Evolutionary conservation across 257 asterid species (phyloP), one percentile per base, ranked within the genome.

Genomic region (Lycium barbarum): DNA sequence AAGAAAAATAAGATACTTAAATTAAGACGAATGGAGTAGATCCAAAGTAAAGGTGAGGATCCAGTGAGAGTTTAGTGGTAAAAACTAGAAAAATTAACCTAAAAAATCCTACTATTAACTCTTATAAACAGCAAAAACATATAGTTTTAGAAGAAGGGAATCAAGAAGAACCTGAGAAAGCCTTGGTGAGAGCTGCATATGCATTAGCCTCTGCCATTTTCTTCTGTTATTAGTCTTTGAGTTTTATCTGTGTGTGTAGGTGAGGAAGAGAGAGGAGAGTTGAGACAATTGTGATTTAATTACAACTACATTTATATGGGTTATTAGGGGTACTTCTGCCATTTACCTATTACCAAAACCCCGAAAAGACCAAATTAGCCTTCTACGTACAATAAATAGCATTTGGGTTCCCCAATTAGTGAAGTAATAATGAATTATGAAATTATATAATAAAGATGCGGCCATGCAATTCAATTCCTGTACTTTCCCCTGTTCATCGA

Each of bases 181-280:
- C 93, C 74, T 73, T 92, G 89, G 90, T 87, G 84, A 94, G 94
- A 86, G 92, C 88, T 89, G 84, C 91, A 53, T 86, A 83, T 55
- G 91, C 94, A 80, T 91, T 91, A 17, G 93, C 86, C 45, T 88
- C 91, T 70, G 93, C 93, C 96, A 94, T 94, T 87, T 51, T 15
- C 20, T 66, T 66, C 0, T 2, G 9, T 66, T 55, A 0, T 58
- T 55, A 38, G 1, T 72, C 11, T 45, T 11, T 73, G 5, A 43
- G 36, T 10, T 45, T 45, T 72, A 3, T 47, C 20, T 12, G 0
- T 26, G 47, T 6, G 12, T 7, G 0, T 49, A 26, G 11, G 10
- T 10, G 43, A 3, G 9, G 6, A 22, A 17, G 49, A 68, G 63
- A 73, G 40, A 12, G 7, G 15, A 55, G 22, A 58, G 36, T 55